Evolutionary conservation across 139 green algal genomes (phyloP).

Genomic region (Picocystis salinarum): DNA sequence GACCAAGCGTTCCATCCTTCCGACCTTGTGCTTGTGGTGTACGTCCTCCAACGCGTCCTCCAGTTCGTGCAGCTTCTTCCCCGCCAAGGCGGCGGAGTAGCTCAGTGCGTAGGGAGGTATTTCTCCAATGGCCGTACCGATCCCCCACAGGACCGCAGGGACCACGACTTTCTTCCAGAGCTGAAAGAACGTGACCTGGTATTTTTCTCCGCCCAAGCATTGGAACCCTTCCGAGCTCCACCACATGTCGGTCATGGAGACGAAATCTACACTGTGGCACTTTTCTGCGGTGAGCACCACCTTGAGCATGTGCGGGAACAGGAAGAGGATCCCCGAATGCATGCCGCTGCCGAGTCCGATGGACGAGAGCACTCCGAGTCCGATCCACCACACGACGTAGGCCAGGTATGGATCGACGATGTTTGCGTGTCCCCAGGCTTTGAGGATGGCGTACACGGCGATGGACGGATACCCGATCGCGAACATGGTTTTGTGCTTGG

Average conservation of each 20-base stretch:
- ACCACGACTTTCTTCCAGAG: constrained; percentile 40
- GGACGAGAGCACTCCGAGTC: constrained; percentile 67
- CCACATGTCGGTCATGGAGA: constrained; percentile 52
- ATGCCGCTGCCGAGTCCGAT: constrained; percentile 79
- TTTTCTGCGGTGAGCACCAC: constrained; percentile 59
- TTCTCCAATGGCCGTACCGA: constrained; percentile 72
- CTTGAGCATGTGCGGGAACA: constrained; percentile 89
- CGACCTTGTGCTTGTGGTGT: constrained; percentile 1
- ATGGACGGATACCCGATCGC: too few species aligned
- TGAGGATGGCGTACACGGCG: too few species aligned
- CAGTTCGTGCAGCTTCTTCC: constrained; percentile 30
- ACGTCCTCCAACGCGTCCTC: constrained; percentile 22
- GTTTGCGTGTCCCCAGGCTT: too few species aligned
- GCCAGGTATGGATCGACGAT: too few species aligned
- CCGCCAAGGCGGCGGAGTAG: constrained; percentile 53
- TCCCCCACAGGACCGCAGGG: constrained; percentile 58
- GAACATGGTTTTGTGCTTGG: too few species aligned
- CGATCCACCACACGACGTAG: constrained; percentile 17
- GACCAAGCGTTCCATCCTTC: neutral
- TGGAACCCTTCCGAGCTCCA: constrained; percentile 47
- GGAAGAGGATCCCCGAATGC: constrained; percentile 80
- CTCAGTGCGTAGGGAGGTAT: constrained; percentile 69
- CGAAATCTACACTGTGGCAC: constrained; percentile 56
- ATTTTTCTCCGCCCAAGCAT: constrained; percentile 19
- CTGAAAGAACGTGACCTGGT: constrained; percentile 22